These are phyloP conservation scores for Colletotrichum viniferum DNA, from an alignment of 2,329 filamentous ascomycete species.

Conservation along the genomic window DNA sequence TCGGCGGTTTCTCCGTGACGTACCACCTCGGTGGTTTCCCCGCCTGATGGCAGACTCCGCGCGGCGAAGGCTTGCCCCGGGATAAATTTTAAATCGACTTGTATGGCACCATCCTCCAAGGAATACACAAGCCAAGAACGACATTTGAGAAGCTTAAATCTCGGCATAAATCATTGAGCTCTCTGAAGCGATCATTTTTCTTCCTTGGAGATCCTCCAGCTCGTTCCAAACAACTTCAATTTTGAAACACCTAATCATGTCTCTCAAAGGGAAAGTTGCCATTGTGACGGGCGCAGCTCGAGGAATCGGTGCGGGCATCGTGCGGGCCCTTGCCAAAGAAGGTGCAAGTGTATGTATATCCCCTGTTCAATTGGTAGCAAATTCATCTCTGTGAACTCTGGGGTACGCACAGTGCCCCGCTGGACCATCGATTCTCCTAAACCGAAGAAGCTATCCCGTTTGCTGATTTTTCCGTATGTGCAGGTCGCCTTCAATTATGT, in stretches of 20 bases:
- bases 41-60: neutral
- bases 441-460: neutral
- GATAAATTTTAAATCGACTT: neutral
- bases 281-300: constrained; percentile 12
- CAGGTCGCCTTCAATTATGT: constrained; percentile 15
- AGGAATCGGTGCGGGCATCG: constrained; percentile 63
- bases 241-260: neutral
- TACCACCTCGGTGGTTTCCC: neutral
- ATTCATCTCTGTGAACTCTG: neutral
- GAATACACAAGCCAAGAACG: neutral
- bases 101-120: neutral
- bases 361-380: neutral
- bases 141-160: neutral
- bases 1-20: neutral
- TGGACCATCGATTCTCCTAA: neutral
- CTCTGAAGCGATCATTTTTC: neutral
- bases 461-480: neutral
- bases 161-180: neutral
- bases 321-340: constrained; percentile 65
- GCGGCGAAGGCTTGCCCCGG: neutral
- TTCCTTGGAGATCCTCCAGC: neutral
- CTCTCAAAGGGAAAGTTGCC: neutral
- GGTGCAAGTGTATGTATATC: constrained; percentile 36
- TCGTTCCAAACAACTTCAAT: neutral
- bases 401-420: neutral